Base-by-base conservation (phyloP, 1,284 basidiomycete genomes). In the Ustilago cynodontis region DNA sequence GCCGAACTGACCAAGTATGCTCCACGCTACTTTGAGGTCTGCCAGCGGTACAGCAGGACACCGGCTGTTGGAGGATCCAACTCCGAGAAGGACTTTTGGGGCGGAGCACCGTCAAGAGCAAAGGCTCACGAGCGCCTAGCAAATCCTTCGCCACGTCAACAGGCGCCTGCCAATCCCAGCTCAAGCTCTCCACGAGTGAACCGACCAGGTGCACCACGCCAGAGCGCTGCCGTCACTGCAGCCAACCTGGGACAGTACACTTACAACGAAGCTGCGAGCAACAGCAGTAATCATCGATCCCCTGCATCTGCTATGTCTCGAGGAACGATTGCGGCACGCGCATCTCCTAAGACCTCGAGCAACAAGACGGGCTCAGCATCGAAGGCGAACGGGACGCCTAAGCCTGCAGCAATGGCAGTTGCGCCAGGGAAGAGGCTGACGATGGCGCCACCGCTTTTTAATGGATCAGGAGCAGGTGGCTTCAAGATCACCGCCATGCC, bases 11-110 rank as follows among this genome's bases (percentile, higher is more conserved):
- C 54, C 16, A 65, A 65, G 50, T 75, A 70, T 52, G 67, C 54
- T 14, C 9, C 22, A 1, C 51, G 56, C 26, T 78, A 71, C 26
- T 56, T 79, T 3, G 69, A 52, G 3, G 37, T 79, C 9, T 78
- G 76, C 26, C 54, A 62, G 41, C 45, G 55, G 2, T 68, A 64
- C 28, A 13, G 22, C 16, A 53, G 26, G 31, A 31, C 22, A 49
- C 52, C 18, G 16, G 28, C 28, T 51, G 7, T 11, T 16, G 31
- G 14, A 47, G 56, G 41, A 16, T 49, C 47, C 24, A 49, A 49
- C 5, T 56, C 14, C 24, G 45, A 41, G 39, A 26, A 7, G 7
- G 51, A 28, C 16, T 56, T 51, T 29, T 28, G 47, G 47, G 47
- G 26, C 26, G 47, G 47, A 14, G 14, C 47, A 13, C 4, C 3